A percentile compares a stretch with the other conserved stretches of the same genome.
These are phyloP conservation scores for Leptodontidium sp. DNA, from an alignment of 2,329 filamentous ascomycete species.

Conservation along the genomic window DNA sequence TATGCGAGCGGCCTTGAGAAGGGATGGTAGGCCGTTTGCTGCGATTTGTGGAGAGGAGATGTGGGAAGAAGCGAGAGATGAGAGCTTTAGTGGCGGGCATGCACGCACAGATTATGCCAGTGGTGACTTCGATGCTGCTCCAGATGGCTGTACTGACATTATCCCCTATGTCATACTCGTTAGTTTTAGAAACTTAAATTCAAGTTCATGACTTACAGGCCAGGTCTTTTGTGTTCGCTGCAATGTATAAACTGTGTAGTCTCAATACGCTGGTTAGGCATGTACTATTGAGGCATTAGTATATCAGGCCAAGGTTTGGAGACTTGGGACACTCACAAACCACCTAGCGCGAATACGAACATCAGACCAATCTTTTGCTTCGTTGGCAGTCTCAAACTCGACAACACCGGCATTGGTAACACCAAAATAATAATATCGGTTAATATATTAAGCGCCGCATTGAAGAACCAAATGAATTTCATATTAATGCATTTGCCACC, in stretches of 20 bases:
- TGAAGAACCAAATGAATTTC: constrained; percentile 35
- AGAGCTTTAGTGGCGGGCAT: constrained; percentile 71
- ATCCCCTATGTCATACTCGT: constrained; percentile 32
- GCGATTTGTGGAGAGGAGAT: constrained; percentile 22
- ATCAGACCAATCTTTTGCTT: constrained; percentile 38
- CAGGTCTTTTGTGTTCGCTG: constrained; percentile 22
- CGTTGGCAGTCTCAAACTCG: constrained; percentile 30
- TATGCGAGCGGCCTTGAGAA: constrained; percentile 9
- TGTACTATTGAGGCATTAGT: constrained; percentile 23
- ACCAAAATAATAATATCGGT: constrained; percentile 34
- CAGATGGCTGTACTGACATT: constrained; percentile 46
- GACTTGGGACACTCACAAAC: constrained; percentile 34
- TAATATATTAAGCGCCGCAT: constrained; percentile 35
- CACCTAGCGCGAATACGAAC: constrained; percentile 37
- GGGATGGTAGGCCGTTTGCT: neutral
- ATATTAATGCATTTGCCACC: constrained; percentile 27
- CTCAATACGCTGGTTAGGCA: constrained; percentile 34
- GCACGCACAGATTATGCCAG: constrained; percentile 59
- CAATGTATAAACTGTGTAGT: constrained; percentile 30
- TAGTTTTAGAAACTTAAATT: neutral
- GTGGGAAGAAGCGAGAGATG: constrained; percentile 39
- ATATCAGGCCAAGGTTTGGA: neutral
- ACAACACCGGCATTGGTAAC: constrained; percentile 34
- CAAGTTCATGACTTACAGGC: constrained; percentile 26
- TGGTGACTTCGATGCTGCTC: constrained; percentile 46